phyloP scores from a whole-genome alignment of 2,329 filamentous ascomycete species.

The Alternaria solani region DNA sequence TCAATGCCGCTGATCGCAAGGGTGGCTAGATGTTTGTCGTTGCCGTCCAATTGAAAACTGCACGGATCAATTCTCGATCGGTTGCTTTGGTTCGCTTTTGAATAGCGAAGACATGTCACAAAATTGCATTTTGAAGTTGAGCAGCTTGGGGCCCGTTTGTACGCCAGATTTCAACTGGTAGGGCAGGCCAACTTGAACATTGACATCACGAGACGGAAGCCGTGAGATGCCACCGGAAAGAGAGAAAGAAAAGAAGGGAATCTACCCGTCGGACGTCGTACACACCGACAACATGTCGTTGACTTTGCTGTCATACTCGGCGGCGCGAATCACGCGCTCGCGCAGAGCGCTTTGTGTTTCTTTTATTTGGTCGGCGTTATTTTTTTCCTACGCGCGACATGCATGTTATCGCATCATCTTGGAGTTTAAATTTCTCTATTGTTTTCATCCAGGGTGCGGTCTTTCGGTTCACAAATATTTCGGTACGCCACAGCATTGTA shows the following conservation, averaged over 20 bases:
- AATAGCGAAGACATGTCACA: slow-evolving; percentile 3
- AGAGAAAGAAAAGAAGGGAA: slow-evolving; percentile 1
- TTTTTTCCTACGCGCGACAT: slow-evolving; percentile 12
- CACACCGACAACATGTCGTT: slow-evolving; percentile 4
- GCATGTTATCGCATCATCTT: slow-evolving; percentile 26
- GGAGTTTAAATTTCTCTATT: slow-evolving; percentile 22
- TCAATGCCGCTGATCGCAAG: slow-evolving; percentile 56
- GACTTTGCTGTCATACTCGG: slow-evolving; percentile 14
- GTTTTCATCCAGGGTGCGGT: slow-evolving; percentile 3
- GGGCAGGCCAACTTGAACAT: background rate
- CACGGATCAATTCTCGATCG: background rate
- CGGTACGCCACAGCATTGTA: slow-evolving; percentile 21
- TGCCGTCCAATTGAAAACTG: background rate
- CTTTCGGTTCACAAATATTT: slow-evolving; percentile 13
- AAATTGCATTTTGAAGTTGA: background rate
- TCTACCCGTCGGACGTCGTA: background rate
- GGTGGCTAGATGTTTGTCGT: slow-evolving; percentile 47
- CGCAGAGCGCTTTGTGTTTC: slow-evolving; percentile 15
- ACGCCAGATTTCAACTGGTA: background rate
- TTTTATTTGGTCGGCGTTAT: slow-evolving; percentile 13
- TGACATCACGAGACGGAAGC: background rate
- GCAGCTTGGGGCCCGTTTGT: background rate
- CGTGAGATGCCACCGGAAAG: background rate
- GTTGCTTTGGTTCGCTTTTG: slow-evolving; percentile 1
- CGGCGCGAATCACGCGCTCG: slow-evolving; percentile 12